Evolutionary conservation across 805 yeast species (phyloP).

Genomic region (Yarrowia porcina): DNA sequence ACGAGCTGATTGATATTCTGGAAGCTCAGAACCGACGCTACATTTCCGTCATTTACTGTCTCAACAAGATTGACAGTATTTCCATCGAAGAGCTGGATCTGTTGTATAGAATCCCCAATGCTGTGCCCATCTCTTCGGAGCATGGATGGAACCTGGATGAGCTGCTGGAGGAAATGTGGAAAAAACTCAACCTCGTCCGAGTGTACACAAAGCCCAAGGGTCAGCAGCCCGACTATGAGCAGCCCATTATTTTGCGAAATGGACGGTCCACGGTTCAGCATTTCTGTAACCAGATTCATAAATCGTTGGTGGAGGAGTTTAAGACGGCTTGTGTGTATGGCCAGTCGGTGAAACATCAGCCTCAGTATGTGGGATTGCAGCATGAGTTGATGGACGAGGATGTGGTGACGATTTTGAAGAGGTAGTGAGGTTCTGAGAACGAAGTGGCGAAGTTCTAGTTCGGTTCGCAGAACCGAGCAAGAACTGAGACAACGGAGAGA

Average conservation of each 20-base stretch:
- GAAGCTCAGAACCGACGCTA: constrained; percentile 89
- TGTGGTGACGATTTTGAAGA: constrained; percentile 92
- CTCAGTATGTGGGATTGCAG: constrained; percentile 86
- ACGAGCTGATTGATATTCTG: constrained; percentile 89
- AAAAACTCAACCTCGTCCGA: constrained; percentile 80
- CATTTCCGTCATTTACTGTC: constrained; percentile 91
- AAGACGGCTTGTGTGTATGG: constrained; percentile 92
- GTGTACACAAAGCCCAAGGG: constrained; percentile 98
- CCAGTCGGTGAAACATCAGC: constrained; percentile 91
- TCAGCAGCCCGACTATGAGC: constrained; percentile 83
- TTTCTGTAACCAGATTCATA: constrained; percentile 94
- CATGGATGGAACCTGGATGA: constrained; percentile 97
- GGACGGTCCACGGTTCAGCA: constrained; percentile 86
- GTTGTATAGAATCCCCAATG: constrained; percentile 88
- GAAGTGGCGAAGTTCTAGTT: no score
- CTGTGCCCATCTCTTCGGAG: constrained; percentile 95
- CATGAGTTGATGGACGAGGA: constrained; percentile 92
- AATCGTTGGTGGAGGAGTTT: constrained; percentile 88
- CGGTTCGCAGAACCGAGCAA: no score
- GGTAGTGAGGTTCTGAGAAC: no score
- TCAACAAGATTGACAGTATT: constrained; percentile 94
- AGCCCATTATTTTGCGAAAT: constrained; percentile 87
- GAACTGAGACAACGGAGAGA: no score
- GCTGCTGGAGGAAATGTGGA: constrained; percentile 94
- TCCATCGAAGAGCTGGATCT: constrained; percentile 90